Base-by-base conservation (phyloP, 148 eudicot species). In the Silene latifolia region DNA sequence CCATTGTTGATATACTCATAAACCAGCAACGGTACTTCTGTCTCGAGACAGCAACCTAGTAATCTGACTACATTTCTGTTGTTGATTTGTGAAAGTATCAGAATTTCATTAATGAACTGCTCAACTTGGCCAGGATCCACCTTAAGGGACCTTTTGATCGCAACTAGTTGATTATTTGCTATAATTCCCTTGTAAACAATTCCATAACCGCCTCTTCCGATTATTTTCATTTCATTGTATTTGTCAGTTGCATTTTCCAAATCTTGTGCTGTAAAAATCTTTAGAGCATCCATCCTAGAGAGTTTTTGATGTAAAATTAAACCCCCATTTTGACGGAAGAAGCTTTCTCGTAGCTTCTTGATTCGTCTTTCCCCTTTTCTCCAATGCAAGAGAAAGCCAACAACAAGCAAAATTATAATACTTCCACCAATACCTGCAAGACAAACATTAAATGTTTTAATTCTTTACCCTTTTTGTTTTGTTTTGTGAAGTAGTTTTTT, bases 181-280 rank as follows among this genome's bases (percentile, higher is more conserved):
- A 80, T 32, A 0, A 58, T 24, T 5, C 82, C 82, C 51, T 64
- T 74, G n/a, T 70, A 80, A 15, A 80, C 82, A 9, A 75, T 19
- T 3, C 82, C 82, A 42, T 53, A 71, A 7, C 82, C 82, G 67
- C 82, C 82, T 58, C 23, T 65, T 23, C 82, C 82, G 3, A 75
- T 71, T 4, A 80, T 57, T 1, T 63, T 75, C 9, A 1, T 18
- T 3, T 80, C 79, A 0, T 46, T 44, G 27, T 80, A 80, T 0
- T 80, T 75, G 12, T 75, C 51, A 46, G 72, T 80, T 11, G 82
- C 82, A 9, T 39, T 64, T 47, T 63, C 57, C n/a, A 75, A 44
- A 18, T 80, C 79, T 56, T 80, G 21, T 5, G 25, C 23, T 70
- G 71, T 74, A 14, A 80, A 80, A 3, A 80, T 71, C 63, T 63